phyloP scores from a whole-genome alignment of 768 basidiomycete species.

The Pleurotus djamor region DNA sequence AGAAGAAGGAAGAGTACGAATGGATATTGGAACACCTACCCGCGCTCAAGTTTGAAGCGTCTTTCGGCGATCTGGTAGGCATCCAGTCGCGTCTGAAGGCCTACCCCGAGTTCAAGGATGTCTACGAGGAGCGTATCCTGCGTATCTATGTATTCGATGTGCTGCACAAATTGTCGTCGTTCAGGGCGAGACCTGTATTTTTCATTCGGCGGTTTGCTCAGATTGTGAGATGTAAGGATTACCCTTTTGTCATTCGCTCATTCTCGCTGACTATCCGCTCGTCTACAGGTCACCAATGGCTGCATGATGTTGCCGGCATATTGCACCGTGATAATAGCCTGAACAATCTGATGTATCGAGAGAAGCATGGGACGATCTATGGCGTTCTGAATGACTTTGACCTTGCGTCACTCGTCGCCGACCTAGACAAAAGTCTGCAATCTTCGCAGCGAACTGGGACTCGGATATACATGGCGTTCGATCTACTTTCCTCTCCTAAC shows the following conservation, averaged over 20 bases:
- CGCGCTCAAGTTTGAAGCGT: not conserved
- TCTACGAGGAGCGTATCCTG: not conserved
- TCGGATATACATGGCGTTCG: not conserved
- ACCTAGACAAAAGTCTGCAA: not conserved
- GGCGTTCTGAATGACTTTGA: conserved; percentile 6
- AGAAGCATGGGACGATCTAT: not conserved
- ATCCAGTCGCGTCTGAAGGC: not conserved
- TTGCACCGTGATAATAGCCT: conserved; percentile 5
- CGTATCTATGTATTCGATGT: not conserved
- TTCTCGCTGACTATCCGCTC: not conserved
- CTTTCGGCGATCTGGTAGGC: not conserved
- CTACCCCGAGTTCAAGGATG: not conserved
- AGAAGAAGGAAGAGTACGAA: not conserved
- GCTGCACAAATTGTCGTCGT: not conserved
- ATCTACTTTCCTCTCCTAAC: not conserved
- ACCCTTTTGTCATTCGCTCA: too few relatives aligned
- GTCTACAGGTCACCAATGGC: not conserved
- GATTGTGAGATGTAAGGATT: not conserved
- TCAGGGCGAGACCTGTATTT: not conserved
- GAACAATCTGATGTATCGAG: not conserved
- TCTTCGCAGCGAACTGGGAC: not conserved
- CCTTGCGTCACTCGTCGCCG: not conserved
- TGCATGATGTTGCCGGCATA: not conserved
- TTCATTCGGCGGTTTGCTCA: not conserved
- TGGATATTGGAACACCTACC: conserved; percentile 1